These are phyloP conservation scores for Sphaerobolus stellatus DNA, from an alignment of 1,284 basidiomycete genomes.

Conservation along the genomic window DNA sequence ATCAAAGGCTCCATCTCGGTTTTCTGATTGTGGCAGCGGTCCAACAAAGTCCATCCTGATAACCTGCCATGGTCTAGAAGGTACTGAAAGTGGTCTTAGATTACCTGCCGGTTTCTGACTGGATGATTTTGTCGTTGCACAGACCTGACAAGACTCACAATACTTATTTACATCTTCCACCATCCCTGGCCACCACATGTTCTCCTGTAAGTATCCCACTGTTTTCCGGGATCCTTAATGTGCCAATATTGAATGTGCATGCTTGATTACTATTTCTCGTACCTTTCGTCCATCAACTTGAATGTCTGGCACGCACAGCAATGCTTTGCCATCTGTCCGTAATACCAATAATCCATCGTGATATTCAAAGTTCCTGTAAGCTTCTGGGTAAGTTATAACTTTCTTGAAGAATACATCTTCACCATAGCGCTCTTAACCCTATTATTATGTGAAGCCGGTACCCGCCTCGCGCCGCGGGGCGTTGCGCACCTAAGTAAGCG, in stretches of 20 bases:
- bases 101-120: conserved; percentile 34
- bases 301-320: conserved; percentile 37
- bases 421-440: conserved; percentile 4
- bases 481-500: too few relatives aligned
- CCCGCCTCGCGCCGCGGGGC: too few relatives aligned
- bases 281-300: conserved; percentile 19
- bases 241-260: conserved; percentile 34
- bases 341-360: conserved; percentile 27
- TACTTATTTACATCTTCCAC: conserved; percentile 23
- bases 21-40: conserved; percentile 34
- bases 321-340: conserved; percentile 8
- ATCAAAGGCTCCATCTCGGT: conserved; percentile 35
- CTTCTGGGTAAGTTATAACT: conserved; percentile 1
- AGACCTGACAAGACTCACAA: conserved; percentile 31
- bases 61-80: conserved; percentile 34
- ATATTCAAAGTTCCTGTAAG: conserved; percentile 27
- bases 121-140: conserved; percentile 27
- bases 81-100: conserved; percentile 32
- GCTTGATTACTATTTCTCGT: conserved; percentile 32
- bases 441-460: too few relatives aligned
- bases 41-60: conserved; percentile 47
- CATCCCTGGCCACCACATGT: conserved; percentile 38
- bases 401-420: conserved; percentile 13
- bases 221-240: conserved; percentile 36
- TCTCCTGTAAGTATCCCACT: conserved; percentile 24